Conservation (phyloP, 306 rosid species). For the Senna tora region DNA sequence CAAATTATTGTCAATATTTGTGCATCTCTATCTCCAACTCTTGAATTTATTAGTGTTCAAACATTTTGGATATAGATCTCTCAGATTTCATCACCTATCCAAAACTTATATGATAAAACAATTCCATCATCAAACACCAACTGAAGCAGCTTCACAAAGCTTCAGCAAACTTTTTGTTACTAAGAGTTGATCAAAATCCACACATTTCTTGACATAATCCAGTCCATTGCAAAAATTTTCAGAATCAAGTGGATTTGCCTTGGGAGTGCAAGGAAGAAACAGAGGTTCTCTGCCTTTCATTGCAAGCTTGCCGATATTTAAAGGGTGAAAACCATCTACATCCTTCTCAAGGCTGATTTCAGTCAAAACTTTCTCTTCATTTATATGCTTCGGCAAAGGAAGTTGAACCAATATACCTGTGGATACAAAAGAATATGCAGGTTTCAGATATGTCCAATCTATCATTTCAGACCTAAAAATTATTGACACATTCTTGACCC, state of each 20-base stretch:
- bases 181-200: neutral
- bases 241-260: conserved; percentile 53
- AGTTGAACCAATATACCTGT: conserved; percentile 93
- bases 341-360: conserved; percentile 89
- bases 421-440: neutral
- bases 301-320: conserved; percentile 92
- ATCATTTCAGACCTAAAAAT: neutral
- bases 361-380: conserved; percentile 77
- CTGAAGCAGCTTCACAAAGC: conserved; percentile 18
- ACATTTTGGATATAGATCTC: neutral
- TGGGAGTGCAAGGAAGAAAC: conserved; percentile 90
- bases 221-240: neutral
- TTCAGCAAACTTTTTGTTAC: neutral
- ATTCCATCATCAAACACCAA: conserved; percentile 10
- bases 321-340: conserved; percentile 97
- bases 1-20: conserved; percentile 9
- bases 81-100: conserved; percentile 24
- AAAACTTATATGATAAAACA: conserved; percentile 16
- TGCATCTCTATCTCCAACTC: conserved; percentile 15
- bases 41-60: neutral
- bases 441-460: conserved; percentile 2
- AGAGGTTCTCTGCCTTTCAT: conserved; percentile 95
- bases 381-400: conserved; percentile 89
- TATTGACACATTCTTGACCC: neutral
- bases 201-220: neutral